Evolutionary conservation across 805 yeast genomes (phyloP).

Genomic region (Diddensiella transvaalensis): DNA sequence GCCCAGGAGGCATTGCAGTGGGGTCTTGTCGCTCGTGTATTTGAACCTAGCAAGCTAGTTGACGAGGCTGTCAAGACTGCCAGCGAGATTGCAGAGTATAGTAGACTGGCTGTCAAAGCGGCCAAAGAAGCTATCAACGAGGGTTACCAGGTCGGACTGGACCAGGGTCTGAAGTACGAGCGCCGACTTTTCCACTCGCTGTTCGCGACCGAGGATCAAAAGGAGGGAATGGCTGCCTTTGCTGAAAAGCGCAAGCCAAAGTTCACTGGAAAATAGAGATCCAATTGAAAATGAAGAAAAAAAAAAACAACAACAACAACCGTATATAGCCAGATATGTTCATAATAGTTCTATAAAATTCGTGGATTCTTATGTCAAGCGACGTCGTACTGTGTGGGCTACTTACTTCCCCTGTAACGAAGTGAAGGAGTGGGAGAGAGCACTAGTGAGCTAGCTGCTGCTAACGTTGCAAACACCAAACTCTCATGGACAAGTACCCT

Average conservation of each 20-base stretch:
- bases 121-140: constrained; percentile 45
- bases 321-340: not conserved
- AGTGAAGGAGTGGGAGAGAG: too few relatives aligned
- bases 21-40: constrained; percentile 46
- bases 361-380: too few relatives aligned
- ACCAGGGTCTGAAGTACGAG: constrained; percentile 41
- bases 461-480: too few relatives aligned
- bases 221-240: constrained; percentile 51
- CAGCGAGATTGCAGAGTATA: constrained; percentile 38
- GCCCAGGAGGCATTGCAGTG: constrained; percentile 45
- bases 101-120: constrained; percentile 43
- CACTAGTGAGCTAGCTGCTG: too few relatives aligned
- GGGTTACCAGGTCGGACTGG: constrained; percentile 38
- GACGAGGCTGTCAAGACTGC: constrained; percentile 46
- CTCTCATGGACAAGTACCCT: constrained; percentile 16
- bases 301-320: not conserved
- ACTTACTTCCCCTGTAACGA: too few relatives aligned
- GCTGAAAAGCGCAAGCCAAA: constrained; percentile 43
- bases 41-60: constrained; percentile 39
- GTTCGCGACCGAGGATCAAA: constrained; percentile 46
- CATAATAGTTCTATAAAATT: too few relatives aligned
- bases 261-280: constrained; percentile 31
- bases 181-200: constrained; percentile 44
- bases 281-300: not conserved
- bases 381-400: too few relatives aligned